Evolutionary conservation across 768 basidiomycete species (phyloP), one percentile per base, ranked within the genome.

Genomic region (Panaeolus papilionaceus): DNA sequence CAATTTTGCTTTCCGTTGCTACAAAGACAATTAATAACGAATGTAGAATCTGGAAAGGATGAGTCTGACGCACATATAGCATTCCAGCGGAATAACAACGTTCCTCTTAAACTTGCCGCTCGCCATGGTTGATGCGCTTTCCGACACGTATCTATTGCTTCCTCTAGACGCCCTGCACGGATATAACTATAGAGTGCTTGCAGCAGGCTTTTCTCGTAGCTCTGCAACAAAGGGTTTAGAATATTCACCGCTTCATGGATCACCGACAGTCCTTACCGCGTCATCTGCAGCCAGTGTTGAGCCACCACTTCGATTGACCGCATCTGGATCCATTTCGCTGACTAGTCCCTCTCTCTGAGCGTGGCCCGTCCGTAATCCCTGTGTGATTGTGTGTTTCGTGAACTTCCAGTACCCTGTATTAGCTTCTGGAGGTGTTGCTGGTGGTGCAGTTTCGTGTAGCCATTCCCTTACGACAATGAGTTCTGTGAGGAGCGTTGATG

Each of bases 71-170:
- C 71, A 92, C 92, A 86, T 2, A 96, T 84, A 0, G 87, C 85
- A 54, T 83, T 82, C 92, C 94, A 96, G 38, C 85, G 83, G 73
- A 94, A 96, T 20, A 95, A 76, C 37, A 89, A 77, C 0, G 93
- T 91, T 1, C 97, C 97, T 6, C 92, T 89, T 49, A 99, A 87
- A 65, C 90, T 92, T 1, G 96, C 95, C 2, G 95, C 94, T 26
- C 95, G 85, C 97, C 96, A 98, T 0, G 94, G 92, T 70, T 96
- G 93, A 69, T 95, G 90, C 0, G 92, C 91, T 71, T 88, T 88
- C 70, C 90, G 82, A 74, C 94, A 96, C 18, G 95, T 79, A 39
- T 93, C 91, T 4, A 96, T 82, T 0, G 96, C 97, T 11, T 94
- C 91, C 11, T 93, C 93, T 37, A 97, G 77, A 67, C 90, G 82